Evolutionary conservation across 768 basidiomycete species (phyloP).

Genomic region (Pisolithus orientalis): DNA sequence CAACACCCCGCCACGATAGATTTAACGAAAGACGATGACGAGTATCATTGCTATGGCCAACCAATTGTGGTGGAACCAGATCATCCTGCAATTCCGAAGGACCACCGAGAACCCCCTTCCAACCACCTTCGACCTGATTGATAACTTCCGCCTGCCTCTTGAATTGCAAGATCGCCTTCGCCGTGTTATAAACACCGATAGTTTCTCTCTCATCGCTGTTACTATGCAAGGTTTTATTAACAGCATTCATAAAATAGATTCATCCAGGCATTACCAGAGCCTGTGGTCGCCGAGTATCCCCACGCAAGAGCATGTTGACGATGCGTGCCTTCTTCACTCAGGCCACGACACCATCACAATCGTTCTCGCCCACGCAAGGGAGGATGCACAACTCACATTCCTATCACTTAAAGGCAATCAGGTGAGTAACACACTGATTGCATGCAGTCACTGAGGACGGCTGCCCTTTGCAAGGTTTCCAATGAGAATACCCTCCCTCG

Average conservation of each 20-base stretch:
- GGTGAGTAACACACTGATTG: constrained; percentile 15
- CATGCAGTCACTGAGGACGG: neutral
- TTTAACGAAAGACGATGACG: neutral
- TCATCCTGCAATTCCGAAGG: neutral
- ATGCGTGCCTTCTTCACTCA: constrained; percentile 32
- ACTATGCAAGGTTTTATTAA: constrained; percentile 37
- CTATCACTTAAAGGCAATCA: constrained; percentile 10
- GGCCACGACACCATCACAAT: constrained; percentile 19
- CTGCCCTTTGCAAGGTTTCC: constrained; percentile 5
- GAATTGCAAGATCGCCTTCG: constrained; percentile 35
- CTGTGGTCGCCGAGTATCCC: constrained; percentile 17
- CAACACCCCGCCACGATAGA: too few relatives aligned
- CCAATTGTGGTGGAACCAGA: neutral
- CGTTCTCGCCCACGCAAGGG: constrained; percentile 35
- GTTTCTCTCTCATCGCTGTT: constrained; percentile 21
- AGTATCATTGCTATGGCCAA: neutral
- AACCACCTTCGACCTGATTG: neutral
- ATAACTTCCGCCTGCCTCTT: constrained; percentile 11
- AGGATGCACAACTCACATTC: constrained; percentile 28
- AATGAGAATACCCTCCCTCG: constrained; percentile 13
- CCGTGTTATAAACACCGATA: constrained; percentile 24
- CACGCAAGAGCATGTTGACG: constrained; percentile 33
- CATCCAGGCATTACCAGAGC: constrained; percentile 11
- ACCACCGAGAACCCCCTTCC: neutral
- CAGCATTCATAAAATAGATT: constrained; percentile 13